Percentiles rank a stretch among this genome's conserved stretches.
These are phyloP conservation scores for Heterobasidion occidentale DNA, from an alignment of 1,284 basidiomycete genomes.

Conservation along the genomic window DNA sequence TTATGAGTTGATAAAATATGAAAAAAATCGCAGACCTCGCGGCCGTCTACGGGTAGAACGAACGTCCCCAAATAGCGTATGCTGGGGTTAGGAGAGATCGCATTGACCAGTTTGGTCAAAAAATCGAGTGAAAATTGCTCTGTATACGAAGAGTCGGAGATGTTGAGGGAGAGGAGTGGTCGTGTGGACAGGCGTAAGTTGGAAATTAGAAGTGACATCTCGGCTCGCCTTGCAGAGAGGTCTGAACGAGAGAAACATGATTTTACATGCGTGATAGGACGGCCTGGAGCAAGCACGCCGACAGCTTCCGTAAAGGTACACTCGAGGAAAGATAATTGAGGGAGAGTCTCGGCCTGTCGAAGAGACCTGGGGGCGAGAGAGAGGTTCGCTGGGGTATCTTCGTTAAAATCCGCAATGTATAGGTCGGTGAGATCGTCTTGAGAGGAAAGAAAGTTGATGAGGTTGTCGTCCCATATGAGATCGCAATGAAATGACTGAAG, in stretches of 20 bases:
- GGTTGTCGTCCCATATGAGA: slow-evolving; percentile 49
- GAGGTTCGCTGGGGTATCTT: slow-evolving; percentile 15
- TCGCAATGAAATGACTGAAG: slow-evolving; percentile 56
- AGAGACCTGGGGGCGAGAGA: slow-evolving; percentile 12
- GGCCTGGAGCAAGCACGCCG: slow-evolving; percentile 40
- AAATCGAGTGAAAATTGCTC: slow-evolving; percentile 45
- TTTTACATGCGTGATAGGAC: slow-evolving; percentile 53
- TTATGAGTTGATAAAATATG: slow-evolving; percentile 10
- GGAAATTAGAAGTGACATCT: slow-evolving; percentile 38
- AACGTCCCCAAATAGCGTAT: slow-evolving; percentile 56
- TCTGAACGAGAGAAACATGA: slow-evolving; percentile 58
- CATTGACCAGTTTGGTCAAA: slow-evolving; percentile 30
- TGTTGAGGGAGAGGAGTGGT: slow-evolving; percentile 42
- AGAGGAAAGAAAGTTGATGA: slow-evolving; percentile 44
- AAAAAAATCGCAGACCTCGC: slow-evolving; percentile 22
- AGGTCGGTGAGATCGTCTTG: slow-evolving; percentile 47
- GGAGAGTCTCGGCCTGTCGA: slow-evolving; percentile 30
- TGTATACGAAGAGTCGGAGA: slow-evolving; percentile 51
- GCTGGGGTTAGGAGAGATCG: slow-evolving; percentile 25
- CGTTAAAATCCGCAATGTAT: slow-evolving; percentile 49
- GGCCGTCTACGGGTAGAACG: slow-evolving; percentile 44
- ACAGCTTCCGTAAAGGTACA: slow-evolving; percentile 62
- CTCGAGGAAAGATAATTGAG: slow-evolving; percentile 43
- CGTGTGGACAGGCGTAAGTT: slow-evolving; percentile 34
- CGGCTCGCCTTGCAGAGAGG: slow-evolving; percentile 37